Evolutionary conservation across 2,329 filamentous ascomycete genomes (phyloP), one percentile per base, ranked within the genome.

Genomic region (Tothia fuscella): DNA sequence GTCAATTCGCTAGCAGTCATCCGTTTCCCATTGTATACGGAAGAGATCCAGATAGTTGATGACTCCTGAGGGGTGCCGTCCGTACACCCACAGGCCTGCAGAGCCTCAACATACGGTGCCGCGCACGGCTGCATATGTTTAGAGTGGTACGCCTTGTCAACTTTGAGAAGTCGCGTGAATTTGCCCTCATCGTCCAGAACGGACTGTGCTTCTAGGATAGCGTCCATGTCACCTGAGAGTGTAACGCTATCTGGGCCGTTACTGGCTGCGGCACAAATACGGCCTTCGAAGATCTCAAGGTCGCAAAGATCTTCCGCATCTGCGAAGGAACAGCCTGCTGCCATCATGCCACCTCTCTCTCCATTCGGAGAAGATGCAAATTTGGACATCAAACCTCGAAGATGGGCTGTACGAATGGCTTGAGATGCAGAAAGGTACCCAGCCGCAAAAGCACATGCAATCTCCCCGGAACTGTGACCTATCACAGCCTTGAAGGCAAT

Each of bases 131-230:
- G 7, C 63, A 67, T 66, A 26, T 67, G 63, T 25, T 59, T 56
- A 0, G 63, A 65, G 42, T 69, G 66, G 36, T 67, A 70, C 0
- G 66, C 66, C 9, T 50, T 57, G 20, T 63, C 58, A 3, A 68
- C 62, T 34, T 58, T 54, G 1, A 71, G 57, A 10, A 52, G 45
- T 1, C 62, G 53, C 3, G 53, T 55, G 45, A 70, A 70, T 5
- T 57, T 54, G 3, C 56, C 50, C 16, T 60, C 49, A 3, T 55
- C 49, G 1, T 60, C 50, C 0, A 70, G 46, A 0, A 53, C 48
- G 1, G 51, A 42, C 4, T 56, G 49, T 0, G 55, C 47, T 32
- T 58, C 51, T 0, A 55, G 46, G 3, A 70, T 57, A 5, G 53
- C 55, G 44, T 57, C 48, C 3, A 35, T 43, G 43, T 68, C 61